These are phyloP conservation scores for Phoma sp. DNA, from an alignment of 2,329 filamentous ascomycete species.

Conservation along the genomic window DNA sequence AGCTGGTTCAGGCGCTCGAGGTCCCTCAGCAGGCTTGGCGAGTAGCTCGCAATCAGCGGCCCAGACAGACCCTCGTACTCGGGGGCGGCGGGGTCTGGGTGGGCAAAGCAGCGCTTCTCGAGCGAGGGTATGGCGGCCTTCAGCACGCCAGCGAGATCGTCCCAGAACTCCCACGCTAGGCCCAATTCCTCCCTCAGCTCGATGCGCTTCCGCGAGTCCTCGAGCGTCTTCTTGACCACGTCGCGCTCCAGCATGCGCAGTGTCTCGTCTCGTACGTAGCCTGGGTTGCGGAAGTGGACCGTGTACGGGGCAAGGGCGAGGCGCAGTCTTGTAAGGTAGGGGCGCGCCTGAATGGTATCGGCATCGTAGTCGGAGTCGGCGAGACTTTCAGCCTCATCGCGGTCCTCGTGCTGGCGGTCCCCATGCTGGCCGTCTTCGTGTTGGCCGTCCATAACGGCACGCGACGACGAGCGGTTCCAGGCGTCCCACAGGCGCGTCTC, in stretches of 20 bases:
- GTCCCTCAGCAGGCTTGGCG: slow-evolving; percentile 65
- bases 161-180: slow-evolving; percentile 63
- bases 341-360: slow-evolving; percentile 22
- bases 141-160: slow-evolving; percentile 63
- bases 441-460: background rate
- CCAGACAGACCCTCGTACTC: slow-evolving; percentile 66
- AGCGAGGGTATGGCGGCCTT: slow-evolving; percentile 66
- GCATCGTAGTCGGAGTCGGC: slow-evolving; percentile 24
- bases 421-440: background rate
- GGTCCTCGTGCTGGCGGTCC: slow-evolving; percentile 17
- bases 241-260: slow-evolving; percentile 62
- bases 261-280: slow-evolving; percentile 65
- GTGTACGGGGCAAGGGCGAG: slow-evolving; percentile 56
- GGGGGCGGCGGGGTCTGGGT: slow-evolving; percentile 62
- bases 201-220: slow-evolving; percentile 62
- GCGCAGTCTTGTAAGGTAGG: slow-evolving; percentile 53
- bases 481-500: slow-evolving; percentile 32
- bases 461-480: slow-evolving; percentile 20
- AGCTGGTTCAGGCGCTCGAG: slow-evolving; percentile 68
- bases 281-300: slow-evolving; percentile 66
- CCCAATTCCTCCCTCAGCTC: slow-evolving; percentile 65
- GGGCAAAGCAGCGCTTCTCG: slow-evolving; percentile 66
- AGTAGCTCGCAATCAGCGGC: slow-evolving; percentile 66
- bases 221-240: slow-evolving; percentile 65
- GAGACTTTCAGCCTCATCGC: slow-evolving; percentile 23